These are phyloP conservation scores for Lachnellula suecica DNA, from an alignment of 2,329 filamentous ascomycete species.

Conservation along the genomic window DNA sequence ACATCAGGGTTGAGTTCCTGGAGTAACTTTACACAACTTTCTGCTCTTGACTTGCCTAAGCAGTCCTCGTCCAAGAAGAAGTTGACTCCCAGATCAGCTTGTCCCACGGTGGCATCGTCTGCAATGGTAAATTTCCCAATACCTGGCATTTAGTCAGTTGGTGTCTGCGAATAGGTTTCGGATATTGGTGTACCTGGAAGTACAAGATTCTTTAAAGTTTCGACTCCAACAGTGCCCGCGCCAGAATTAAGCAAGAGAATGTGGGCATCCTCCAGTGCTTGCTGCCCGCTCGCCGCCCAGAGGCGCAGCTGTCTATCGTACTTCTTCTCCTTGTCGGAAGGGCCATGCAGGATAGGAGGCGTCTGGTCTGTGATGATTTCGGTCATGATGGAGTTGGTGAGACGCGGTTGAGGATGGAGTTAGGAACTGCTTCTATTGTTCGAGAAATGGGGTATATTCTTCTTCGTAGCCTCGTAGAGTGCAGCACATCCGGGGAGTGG, in stretches of 20 bases:
- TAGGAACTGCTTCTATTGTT: too few relatives aligned
- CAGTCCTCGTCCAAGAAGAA: conserved; percentile 88
- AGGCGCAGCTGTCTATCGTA: conserved; percentile 95
- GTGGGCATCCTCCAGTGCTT: conserved; percentile 85
- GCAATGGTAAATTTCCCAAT: conserved; percentile 91
- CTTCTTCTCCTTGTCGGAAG: conserved; percentile 66
- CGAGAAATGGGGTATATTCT: too few relatives aligned
- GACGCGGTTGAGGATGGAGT: background rate
- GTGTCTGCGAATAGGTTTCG: conserved; percentile 1
- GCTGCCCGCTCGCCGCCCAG: conserved; percentile 91
- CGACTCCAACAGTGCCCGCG: conserved; percentile 82
- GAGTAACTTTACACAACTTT: conserved; percentile 74
- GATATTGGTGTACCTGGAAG: conserved; percentile 63
- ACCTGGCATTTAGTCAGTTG: conserved; percentile 44
- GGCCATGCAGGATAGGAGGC: conserved; percentile 47
- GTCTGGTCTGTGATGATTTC: conserved; percentile 31
- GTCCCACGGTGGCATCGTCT: conserved; percentile 73
- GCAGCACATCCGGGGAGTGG: too few relatives aligned
- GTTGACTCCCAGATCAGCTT: conserved; percentile 88
- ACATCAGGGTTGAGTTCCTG: conserved; percentile 93
- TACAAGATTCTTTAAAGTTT: conserved; percentile 96
- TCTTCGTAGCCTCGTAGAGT: too few relatives aligned
- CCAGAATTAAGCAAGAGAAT: conserved; percentile 89
- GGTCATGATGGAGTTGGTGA: conserved; percentile 22
- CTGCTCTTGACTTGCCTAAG: conserved; percentile 74